These are phyloP conservation scores for Thalassiosira mediterranea DNA, from an alignment of 352 stramenopile genomes.

Conservation along the genomic window DNA sequence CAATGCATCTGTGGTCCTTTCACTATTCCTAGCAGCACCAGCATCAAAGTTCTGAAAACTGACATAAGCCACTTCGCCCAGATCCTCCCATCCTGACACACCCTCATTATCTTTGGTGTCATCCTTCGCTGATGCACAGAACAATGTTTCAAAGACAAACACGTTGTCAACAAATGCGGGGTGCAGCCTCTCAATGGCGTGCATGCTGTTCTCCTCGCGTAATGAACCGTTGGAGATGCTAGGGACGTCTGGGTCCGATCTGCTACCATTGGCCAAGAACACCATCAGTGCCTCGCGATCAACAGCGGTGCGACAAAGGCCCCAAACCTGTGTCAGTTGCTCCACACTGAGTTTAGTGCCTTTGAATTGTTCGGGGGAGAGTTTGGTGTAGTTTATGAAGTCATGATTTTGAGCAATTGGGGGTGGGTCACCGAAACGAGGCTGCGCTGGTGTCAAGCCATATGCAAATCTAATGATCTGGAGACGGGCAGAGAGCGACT, in stretches of 20 bases:
- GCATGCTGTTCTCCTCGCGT: conserved; percentile 37
- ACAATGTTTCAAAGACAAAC: conserved; percentile 74
- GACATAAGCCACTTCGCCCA: conserved; percentile 67
- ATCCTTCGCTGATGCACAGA: conserved; percentile 59
- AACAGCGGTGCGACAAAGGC: conserved; percentile 56
- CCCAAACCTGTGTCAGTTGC: conserved; percentile 72
- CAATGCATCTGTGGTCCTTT: conserved; percentile 71
- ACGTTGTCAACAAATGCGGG: conserved; percentile 70
- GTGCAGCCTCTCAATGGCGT: conserved; percentile 51
- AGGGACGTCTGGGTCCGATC: conserved; percentile 19
- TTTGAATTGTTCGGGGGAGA: conserved; percentile 1
- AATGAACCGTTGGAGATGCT: not conserved
- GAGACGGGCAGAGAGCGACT: conserved; percentile 62
- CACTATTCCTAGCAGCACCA: conserved; percentile 8
- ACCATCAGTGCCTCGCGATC: conserved; percentile 80
- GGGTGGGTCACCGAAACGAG: not conserved
- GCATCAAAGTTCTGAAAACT: conserved; percentile 71
- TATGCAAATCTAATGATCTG: conserved; percentile 78
- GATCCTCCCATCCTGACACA: conserved; percentile 55
- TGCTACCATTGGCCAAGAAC: conserved; percentile 77
- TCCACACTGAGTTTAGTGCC: conserved; percentile 52
- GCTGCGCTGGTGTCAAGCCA: conserved; percentile 48
- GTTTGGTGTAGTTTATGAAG: not conserved
- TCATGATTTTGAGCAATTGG: not conserved
- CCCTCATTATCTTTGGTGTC: conserved; percentile 1